These are phyloP conservation scores for Deakozyma indianensis DNA, from an alignment of 805 yeast species.

Conservation along the genomic window DNA sequence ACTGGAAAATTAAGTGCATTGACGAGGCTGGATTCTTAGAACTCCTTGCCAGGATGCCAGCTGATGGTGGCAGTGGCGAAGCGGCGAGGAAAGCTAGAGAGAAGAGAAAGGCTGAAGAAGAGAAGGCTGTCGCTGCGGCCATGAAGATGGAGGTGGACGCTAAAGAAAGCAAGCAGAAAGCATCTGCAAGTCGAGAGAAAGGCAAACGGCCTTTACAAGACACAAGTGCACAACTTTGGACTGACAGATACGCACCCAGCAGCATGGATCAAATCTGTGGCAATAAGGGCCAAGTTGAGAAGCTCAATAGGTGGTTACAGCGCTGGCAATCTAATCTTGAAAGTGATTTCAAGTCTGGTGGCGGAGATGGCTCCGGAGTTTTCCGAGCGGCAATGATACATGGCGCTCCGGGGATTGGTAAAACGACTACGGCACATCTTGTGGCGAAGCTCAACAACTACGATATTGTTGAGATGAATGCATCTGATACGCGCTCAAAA, in stretches of 20 bases:
- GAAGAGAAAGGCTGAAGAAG: slow-evolving; percentile 58
- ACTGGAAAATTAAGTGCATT: slow-evolving; percentile 62
- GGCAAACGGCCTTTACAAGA: slow-evolving; percentile 8
- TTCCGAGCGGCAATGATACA: slow-evolving; percentile 76
- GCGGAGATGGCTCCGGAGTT: slow-evolving; percentile 49
- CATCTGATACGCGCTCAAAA: slow-evolving; percentile 80
- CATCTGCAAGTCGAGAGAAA: too few relatives aligned
- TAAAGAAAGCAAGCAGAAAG: slow-evolving; percentile 13
- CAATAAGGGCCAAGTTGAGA: slow-evolving; percentile 59
- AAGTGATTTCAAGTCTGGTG: slow-evolving; percentile 39
- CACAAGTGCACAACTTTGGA: slow-evolving; percentile 60
- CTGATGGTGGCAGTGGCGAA: slow-evolving; percentile 79
- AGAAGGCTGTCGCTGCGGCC: slow-evolving; percentile 37
- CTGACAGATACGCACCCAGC: slow-evolving; percentile 82
- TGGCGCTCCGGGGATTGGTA: slow-evolving; percentile 94
- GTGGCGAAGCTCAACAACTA: slow-evolving; percentile 70
- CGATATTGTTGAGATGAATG: slow-evolving; percentile 74
- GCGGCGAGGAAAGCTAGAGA: slow-evolving; percentile 59
- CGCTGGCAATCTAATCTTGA: slow-evolving; percentile 56
- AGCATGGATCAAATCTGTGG: slow-evolving; percentile 73
- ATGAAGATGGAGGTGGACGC: slow-evolving; percentile 29
- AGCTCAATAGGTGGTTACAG: slow-evolving; percentile 57
- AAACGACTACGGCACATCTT: slow-evolving; percentile 80
- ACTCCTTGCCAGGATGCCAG: slow-evolving; percentile 67
- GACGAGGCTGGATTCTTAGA: slow-evolving; percentile 76